These are phyloP conservation scores for Penstemon eatonii DNA, from an alignment of 257 asterid genomes.

Conservation along the genomic window DNA sequence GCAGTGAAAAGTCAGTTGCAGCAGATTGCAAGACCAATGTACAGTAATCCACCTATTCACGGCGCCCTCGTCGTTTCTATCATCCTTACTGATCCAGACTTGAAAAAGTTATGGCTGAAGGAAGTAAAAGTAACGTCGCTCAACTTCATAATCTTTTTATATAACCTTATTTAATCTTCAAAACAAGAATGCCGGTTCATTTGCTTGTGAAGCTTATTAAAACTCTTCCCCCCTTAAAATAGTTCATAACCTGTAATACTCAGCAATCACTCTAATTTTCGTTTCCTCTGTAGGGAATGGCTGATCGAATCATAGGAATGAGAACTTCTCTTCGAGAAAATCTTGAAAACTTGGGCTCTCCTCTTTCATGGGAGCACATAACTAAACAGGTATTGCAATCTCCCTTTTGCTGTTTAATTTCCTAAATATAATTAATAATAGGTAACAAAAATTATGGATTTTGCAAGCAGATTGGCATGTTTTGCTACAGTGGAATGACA, in stretches of 20 bases:
- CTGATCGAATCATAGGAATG: constrained; percentile 94
- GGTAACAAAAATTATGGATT: not conserved
- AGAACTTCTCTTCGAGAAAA: constrained; percentile 73
- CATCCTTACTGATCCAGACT: constrained; percentile 78
- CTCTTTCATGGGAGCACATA: constrained; percentile 91
- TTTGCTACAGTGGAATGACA: constrained; percentile 95
- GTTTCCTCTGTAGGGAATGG: constrained; percentile 71
- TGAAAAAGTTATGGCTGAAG: constrained; percentile 83
- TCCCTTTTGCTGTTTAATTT: not conserved
- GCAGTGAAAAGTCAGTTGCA: constrained; percentile 97
- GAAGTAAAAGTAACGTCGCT: constrained; percentile 79
- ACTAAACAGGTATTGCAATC: constrained; percentile 76
- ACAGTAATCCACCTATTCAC: constrained; percentile 95
- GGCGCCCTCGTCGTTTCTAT: constrained; percentile 85
- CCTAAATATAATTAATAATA: not conserved
- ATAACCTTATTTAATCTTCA: not conserved
- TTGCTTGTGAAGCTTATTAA: constrained; percentile 2
- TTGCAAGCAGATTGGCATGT: constrained; percentile 85
- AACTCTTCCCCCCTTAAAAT: not conserved
- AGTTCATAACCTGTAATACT: not conserved
- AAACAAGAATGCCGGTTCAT: not conserved
- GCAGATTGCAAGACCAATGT: constrained; percentile 98
- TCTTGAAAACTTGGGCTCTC: constrained; percentile 87
- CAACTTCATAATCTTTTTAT: constrained; percentile 6
- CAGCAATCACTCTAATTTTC: not conserved